Percentiles rank a stretch among this genome's conserved stretches.
phyloP scores from a whole-genome alignment of 1,139 yeast genomes.

The Diutina ranongensis region DNA sequence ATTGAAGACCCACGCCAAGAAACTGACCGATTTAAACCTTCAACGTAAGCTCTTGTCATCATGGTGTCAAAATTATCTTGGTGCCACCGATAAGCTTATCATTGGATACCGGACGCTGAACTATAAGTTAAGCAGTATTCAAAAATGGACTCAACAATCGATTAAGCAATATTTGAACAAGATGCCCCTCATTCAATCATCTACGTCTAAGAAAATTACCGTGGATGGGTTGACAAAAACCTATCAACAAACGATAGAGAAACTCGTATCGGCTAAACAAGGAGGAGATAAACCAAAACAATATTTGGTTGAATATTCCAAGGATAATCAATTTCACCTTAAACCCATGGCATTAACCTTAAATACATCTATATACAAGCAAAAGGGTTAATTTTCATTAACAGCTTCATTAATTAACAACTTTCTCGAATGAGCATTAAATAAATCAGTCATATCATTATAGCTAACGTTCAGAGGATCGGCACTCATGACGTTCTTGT shows the following conservation, averaged over 20 bases:
- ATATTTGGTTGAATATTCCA: neutral
- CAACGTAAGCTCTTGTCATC: neutral
- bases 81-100: neutral
- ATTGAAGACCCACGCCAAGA: conserved; percentile 1
- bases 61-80: conserved; percentile 1
- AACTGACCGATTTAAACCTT: neutral
- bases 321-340: neutral
- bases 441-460: conserved; percentile 42
- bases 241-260: neutral
- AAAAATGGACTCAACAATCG: neutral
- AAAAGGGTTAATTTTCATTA: conserved; percentile 6
- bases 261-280: neutral
- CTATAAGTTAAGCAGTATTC: neutral
- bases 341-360: neutral
- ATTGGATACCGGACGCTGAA: neutral
- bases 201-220: neutral
- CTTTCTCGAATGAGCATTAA: conserved; percentile 64
- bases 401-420: conserved; percentile 58
- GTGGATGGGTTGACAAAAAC: neutral
- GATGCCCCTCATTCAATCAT: neutral
- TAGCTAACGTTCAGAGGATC: conserved; percentile 50
- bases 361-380: conserved; percentile 4
- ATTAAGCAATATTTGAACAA: neutral
- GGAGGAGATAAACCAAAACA: neutral
- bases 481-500: conserved; percentile 57